phyloP scores from a whole-genome alignment of 441 rosid genomes.

The Raphanus hybrid region DNA sequence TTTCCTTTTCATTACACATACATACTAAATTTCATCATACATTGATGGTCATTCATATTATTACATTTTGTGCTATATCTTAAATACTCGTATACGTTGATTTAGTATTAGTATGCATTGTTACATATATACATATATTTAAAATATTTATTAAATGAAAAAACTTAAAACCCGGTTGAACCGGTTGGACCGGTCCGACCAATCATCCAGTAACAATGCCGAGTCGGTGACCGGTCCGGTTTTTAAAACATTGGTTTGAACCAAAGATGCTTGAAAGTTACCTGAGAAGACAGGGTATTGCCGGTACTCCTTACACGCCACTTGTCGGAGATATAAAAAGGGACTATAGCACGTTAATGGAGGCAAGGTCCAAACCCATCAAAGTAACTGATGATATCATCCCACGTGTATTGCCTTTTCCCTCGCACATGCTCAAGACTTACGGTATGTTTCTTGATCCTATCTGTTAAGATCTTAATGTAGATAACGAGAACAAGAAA shows the following conservation, averaged over 20 bases:
- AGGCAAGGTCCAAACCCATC: not conserved
- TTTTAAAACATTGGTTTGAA: not conserved
- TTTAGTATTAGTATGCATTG: too few relatives aligned
- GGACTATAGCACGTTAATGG: not conserved
- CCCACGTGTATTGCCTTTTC: not conserved
- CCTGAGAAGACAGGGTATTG: not conserved
- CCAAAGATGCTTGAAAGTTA: not conserved
- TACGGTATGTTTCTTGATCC: not conserved
- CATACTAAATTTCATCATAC: too few relatives aligned
- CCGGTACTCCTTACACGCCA: not conserved
- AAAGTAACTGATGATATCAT: not conserved
- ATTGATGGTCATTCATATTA: too few relatives aligned
- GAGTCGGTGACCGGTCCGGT: too few relatives aligned
- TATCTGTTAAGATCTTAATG: not conserved
- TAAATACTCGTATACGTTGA: too few relatives aligned
- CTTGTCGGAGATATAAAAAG: not conserved
- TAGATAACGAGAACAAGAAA: not conserved
- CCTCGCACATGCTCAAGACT: not conserved
- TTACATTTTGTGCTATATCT: too few relatives aligned
- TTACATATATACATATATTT: too few relatives aligned
- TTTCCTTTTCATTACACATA: too few relatives aligned
- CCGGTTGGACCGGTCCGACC: too few relatives aligned
- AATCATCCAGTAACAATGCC: too few relatives aligned
- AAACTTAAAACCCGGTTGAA: too few relatives aligned
- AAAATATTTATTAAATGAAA: too few relatives aligned